A percentile compares a stretch with the other conserved stretches of the same genome.
phyloP scores from a whole-genome alignment of 176 grass and related monocot species.

The Musa acuminata region DNA sequence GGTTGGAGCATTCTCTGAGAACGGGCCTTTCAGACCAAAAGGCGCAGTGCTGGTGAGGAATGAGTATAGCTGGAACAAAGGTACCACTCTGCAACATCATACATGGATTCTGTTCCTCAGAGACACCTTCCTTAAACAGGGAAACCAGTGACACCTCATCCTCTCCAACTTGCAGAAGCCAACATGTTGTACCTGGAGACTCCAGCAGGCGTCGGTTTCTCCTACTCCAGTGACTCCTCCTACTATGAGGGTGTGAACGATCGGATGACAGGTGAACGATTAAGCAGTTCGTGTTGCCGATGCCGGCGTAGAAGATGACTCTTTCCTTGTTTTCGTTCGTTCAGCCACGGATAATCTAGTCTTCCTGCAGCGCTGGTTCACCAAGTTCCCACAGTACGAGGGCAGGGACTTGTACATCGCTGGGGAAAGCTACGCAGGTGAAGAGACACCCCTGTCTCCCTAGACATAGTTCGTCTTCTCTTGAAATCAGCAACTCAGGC shows the following conservation, averaged over 20 bases:
- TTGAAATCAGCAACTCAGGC: neutral
- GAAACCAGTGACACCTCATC: neutral
- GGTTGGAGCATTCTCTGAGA: constrained; percentile 93
- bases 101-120: neutral
- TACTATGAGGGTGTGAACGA: constrained; percentile 15
- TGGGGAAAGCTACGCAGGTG: constrained; percentile 60
- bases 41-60: constrained; percentile 57
- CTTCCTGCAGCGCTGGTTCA: constrained; percentile 34
- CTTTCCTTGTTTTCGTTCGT: neutral
- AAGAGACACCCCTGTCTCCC: neutral
- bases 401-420: constrained; percentile 47
- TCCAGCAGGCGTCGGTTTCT: constrained; percentile 12
- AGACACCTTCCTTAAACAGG: neutral
- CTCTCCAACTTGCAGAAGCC: constrained; percentile 46
- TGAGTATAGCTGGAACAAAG: constrained; percentile 96
- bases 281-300: too few relatives aligned
- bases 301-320: neutral
- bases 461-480: neutral
- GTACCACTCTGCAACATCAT: constrained; percentile 23
- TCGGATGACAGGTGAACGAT: neutral
- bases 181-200: constrained; percentile 41
- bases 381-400: constrained; percentile 36
- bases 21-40: constrained; percentile 83
- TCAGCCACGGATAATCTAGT: constrained; percentile 18
- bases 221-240: constrained; percentile 8